Base-by-base conservation (phyloP, 192 early-diverging fungal genomes). In the Paraglomus brasilianum region DNA sequence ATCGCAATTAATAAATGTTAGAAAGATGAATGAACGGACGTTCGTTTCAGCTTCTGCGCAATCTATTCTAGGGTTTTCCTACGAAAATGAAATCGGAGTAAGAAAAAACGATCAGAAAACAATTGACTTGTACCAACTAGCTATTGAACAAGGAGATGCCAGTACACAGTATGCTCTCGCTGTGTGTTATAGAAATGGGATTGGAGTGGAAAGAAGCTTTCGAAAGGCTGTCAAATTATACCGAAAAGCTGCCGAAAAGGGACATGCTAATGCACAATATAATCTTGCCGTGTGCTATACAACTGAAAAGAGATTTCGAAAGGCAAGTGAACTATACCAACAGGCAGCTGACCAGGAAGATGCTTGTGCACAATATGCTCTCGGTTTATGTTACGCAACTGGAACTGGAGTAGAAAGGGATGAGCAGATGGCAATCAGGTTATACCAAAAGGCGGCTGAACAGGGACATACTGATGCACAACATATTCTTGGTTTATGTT, bases 381-480 rank as follows among this genome's bases (percentile, higher is more conserved):
- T 94, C 14, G 92, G 91, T 15, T 92, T 86, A 69, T 94, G 91
- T 66, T 94, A 89, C 66, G 89, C 88, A 38, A 88, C 92, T 75
- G 91, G 79, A 8, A 83, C 88, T 62, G 91, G 87, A 17, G 79
- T 81, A 9, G 83, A 82, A 22, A 85, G 88, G 75, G 86, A 90
- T 70, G 82, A 84, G 21, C 72, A 61, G 14, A 74, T 77, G 46
- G 91, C 91, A 19, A 83, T 93, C 66, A 60, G 77, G 59, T 85
- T 82, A 82, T 86, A 86, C 39, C 75, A 64, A 10, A 79, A 76
- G 42, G 84, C 85, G 2, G 82, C 80, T 8, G 82, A 80, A 21
- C 81, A 86, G 49, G 80, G 80, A 8, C 79, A 85, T 58, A 80
- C 82, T 6, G 82, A 79, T n/a, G 83, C 84, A n/a, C 75, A 81